These are phyloP conservation scores for Fonsecaea pedrosoi DNA, from an alignment of 2,329 filamentous ascomycete species.

Conservation along the genomic window DNA sequence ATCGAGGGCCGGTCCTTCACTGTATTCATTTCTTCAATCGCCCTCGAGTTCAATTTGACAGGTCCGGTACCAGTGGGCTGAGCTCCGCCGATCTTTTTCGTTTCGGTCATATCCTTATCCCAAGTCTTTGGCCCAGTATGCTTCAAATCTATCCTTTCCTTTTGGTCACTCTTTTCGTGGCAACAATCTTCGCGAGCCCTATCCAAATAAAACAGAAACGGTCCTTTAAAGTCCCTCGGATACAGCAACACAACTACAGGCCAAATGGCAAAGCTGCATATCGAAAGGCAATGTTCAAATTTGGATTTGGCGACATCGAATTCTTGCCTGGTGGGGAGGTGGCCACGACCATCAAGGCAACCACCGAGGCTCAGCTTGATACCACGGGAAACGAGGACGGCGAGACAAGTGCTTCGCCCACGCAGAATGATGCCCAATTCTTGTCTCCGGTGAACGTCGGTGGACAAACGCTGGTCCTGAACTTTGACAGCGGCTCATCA, in stretches of 20 bases:
- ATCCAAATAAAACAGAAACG: conserved; percentile 43
- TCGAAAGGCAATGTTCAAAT: conserved; percentile 72
- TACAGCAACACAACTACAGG: conserved; percentile 62
- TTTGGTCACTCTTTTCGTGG: conserved; percentile 43
- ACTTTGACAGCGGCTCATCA: conserved; percentile 78
- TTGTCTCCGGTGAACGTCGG: conserved; percentile 73
- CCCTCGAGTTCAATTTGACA: conserved; percentile 2
- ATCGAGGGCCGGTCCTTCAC: conserved; percentile 35
- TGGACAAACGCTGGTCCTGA: conserved; percentile 70
- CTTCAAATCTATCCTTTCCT: conserved; percentile 38
- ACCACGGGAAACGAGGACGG: conserved; percentile 53
- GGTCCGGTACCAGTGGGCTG: not conserved
- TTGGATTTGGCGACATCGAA: conserved; percentile 50
- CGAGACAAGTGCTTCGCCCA: conserved; percentile 68
- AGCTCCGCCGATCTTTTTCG: not conserved
- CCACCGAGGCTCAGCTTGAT: conserved; percentile 39
- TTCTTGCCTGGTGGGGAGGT: conserved; percentile 44
- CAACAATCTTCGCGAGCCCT: conserved; percentile 46
- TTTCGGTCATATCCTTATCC: conserved; percentile 20
- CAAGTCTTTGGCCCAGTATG: conserved; percentile 34
- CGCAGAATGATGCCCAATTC: conserved; percentile 71
- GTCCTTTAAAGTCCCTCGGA: conserved; percentile 68
- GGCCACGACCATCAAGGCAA: conserved; percentile 40
- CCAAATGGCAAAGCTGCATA: conserved; percentile 68
- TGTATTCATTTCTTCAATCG: conserved; percentile 33